Conservation (phyloP, 306 rosid species). For the Erythrophleum fordii region DNA sequence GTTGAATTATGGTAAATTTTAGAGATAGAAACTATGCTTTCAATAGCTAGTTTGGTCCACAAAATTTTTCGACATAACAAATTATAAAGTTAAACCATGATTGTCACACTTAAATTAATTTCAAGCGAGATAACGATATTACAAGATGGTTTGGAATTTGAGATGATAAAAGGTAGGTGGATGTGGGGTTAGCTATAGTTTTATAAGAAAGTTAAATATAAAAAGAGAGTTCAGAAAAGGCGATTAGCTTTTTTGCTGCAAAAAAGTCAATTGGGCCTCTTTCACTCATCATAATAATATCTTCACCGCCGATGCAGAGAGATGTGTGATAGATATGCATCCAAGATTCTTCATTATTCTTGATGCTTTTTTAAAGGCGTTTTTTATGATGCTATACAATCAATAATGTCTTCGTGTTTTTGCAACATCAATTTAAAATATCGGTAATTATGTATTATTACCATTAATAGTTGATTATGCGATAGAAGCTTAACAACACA, state of each 20-base stretch:
- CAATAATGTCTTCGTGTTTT: too few relatives aligned
- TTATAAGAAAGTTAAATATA: conserved; percentile 42
- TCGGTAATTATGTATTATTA: too few relatives aligned
- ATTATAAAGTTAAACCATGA: conserved; percentile 42
- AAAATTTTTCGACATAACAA: conserved; percentile 16
- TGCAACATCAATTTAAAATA: too few relatives aligned
- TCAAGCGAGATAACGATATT: conserved; percentile 48
- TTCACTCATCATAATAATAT: conserved; percentile 67
- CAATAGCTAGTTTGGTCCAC: conserved; percentile 43
- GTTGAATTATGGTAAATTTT: conserved; percentile 42
- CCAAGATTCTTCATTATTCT: conserved; percentile 89
- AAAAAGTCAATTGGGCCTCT: conserved; percentile 74
- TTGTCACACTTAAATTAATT: conserved; percentile 37
- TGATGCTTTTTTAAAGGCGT: conserved; percentile 1
- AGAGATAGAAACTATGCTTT: conserved; percentile 29
- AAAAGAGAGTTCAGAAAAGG: conserved; percentile 67
- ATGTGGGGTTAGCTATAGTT: conserved; percentile 59
- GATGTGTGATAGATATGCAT: conserved; percentile 63
- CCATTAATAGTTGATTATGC: too few relatives aligned
- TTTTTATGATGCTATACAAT: too few relatives aligned
- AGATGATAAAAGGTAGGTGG: conserved; percentile 55
- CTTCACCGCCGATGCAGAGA: conserved; percentile 60
- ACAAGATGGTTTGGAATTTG: conserved; percentile 61
- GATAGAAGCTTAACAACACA: too few relatives aligned
- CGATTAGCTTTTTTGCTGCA: conserved; percentile 61